Evolutionary conservation across 306 rosid genomes (phyloP).

Genomic region (Astragalus membranaceus): DNA sequence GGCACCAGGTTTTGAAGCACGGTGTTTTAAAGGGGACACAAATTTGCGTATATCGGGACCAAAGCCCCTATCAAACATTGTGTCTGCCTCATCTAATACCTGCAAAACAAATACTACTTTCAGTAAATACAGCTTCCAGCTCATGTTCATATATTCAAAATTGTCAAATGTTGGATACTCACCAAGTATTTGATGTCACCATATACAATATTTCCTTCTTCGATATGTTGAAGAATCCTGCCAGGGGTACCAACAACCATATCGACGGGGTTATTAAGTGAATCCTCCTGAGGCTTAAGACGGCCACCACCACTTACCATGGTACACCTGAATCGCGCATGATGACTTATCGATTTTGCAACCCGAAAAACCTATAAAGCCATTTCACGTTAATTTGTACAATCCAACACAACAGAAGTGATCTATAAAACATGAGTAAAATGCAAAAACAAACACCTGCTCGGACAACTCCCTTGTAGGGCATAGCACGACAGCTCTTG

Average conservation of each 20-base stretch:
- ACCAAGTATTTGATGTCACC: conserved; percentile 94
- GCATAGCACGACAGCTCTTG: conserved; percentile 81
- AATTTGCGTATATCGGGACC: conserved; percentile 95
- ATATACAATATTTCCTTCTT: conserved; percentile 86
- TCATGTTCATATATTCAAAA: not conserved
- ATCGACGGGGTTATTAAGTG: conserved; percentile 72
- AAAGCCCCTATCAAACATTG: conserved; percentile 97
- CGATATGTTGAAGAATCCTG: conserved; percentile 87
- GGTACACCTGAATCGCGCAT: conserved; percentile 80
- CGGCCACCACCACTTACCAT: conserved; percentile 98
- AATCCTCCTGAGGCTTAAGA: conserved; percentile 85
- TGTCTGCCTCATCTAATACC: conserved; percentile 98
- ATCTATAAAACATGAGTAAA: conserved; percentile 15
- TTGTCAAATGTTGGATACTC: conserved; percentile 8
- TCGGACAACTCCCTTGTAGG: conserved; percentile 95
- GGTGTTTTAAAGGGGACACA: conserved; percentile 63
- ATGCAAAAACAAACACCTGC: conserved; percentile 51
- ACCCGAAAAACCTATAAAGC: conserved; percentile 76
- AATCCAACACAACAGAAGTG: not conserved
- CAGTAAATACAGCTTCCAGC: not conserved
- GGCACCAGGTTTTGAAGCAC: conserved; percentile 58
- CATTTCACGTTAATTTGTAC: conserved; percentile 21
- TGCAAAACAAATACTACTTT: conserved; percentile 24
- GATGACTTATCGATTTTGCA: conserved; percentile 84
- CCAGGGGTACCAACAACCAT: conserved; percentile 97